Conservation (phyloP, 176 grass and related monocot genomes). For the Oryza coarctata region DNA sequence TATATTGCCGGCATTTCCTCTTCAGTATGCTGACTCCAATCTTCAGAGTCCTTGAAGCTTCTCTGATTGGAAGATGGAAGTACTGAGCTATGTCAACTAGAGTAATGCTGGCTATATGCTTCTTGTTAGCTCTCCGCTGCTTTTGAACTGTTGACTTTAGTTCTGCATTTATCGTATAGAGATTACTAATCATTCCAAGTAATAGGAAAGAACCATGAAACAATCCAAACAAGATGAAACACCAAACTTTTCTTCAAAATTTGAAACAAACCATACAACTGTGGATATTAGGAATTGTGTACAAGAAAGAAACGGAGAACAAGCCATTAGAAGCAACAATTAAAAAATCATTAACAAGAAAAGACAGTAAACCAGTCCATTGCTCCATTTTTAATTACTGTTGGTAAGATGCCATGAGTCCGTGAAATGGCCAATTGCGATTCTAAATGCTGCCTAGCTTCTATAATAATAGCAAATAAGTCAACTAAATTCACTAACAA, state of each 20-base stretch:
- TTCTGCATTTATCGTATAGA: constrained; percentile 27
- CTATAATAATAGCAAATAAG: too few species aligned
- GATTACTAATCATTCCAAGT: constrained; percentile 16
- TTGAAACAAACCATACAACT: neutral
- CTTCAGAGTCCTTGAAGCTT: constrained; percentile 58
- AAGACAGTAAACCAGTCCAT: neutral
- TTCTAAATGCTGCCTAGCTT: neutral
- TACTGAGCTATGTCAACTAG: constrained; percentile 49
- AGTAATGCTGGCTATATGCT: constrained; percentile 62
- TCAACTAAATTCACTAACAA: too few species aligned
- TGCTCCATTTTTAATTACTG: too few species aligned
- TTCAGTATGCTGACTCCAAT: constrained; percentile 71
- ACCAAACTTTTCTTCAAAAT: constrained; percentile 5
- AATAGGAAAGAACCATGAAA: neutral
- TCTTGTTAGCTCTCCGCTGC: constrained; percentile 45
- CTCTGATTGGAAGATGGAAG: constrained; percentile 68
- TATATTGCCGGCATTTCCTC: constrained; percentile 69
- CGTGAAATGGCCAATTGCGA: too few species aligned
- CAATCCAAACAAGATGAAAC: neutral
- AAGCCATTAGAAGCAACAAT: neutral
- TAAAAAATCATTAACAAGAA: too few species aligned
- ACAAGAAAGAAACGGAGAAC: neutral
- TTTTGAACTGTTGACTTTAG: constrained; percentile 29
- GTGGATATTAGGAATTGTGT: neutral
- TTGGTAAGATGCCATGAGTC: too few species aligned